Evolutionary conservation across 1,139 yeast genomes (phyloP), one percentile per base, ranked within the genome.

Genomic region (Scheffersomyces titani): DNA sequence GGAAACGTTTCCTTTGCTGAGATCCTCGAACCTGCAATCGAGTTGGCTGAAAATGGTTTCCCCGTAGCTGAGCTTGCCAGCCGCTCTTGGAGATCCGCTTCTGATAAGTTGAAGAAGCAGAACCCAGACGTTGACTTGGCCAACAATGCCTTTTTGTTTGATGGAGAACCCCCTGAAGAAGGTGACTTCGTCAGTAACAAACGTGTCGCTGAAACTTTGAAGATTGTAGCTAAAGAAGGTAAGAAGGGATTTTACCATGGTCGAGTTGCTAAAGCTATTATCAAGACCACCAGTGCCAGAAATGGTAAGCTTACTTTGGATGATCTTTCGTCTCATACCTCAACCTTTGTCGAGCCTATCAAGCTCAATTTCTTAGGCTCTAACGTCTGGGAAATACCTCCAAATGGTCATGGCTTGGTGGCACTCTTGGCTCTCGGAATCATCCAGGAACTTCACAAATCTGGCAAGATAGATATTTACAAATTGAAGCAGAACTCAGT

Each of bases 341-440:
- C 92, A 3, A 78, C 88, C 0, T 77, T 83, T 61, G 87, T 87
- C 19, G 87, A 85, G 1, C 92, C 94, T 1, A 82, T 89, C 36
- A 72, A 75, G 19, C 70, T 85, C 54, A 80, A 77, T 44, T 70
- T 78, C 55, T 81, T 77, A 36, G 81, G 82, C 56, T 67, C 70
- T 51, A 73, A 79, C 59, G 65, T 85, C 60, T 88, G 91, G 89
- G 94, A 89, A 67, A 87, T 88, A 59, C 94, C 96, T 6, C 96
- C 96, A 36, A 90, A 87, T 68, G 92, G 96, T 4, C 91, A 89
- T 55, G 96, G 96, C 1, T 72, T 89, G 46, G 89, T 89, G 51
- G 94, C 92, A 0, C 74, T 89, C 51, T 72, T 88, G 50, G 85
- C 93, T 0, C 71, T 89, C 54, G 96, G 96, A 0, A 76, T 88